Conservation (phyloP, 192 early-diverging fungal species). For the Spinellus fusiger region DNA sequence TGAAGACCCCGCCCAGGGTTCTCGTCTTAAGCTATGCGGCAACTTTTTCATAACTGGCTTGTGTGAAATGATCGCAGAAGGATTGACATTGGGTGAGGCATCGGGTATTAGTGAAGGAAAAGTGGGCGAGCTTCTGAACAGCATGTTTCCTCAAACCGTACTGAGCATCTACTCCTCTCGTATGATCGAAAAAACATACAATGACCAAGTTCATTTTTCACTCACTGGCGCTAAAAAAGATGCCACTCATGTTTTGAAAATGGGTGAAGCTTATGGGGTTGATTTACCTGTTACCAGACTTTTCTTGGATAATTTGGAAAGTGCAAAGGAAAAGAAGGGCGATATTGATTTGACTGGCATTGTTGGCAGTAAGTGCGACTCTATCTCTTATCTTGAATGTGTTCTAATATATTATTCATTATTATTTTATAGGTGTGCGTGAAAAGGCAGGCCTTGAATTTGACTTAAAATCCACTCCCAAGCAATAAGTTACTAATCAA, state of each 20-base stretch:
- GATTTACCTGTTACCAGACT: slow-evolving; percentile 31
- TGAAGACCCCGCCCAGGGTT: slow-evolving; percentile 33
- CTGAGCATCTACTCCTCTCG: slow-evolving; percentile 44
- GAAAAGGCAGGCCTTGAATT: slow-evolving; percentile 5
- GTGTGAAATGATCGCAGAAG: slow-evolving; percentile 60
- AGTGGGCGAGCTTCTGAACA: slow-evolving; percentile 44
- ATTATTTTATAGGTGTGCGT: background rate
- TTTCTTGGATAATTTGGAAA: slow-evolving; percentile 13
- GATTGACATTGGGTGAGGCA: slow-evolving; percentile 51
- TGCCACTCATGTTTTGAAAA: slow-evolving; percentile 30
- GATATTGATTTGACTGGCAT: slow-evolving; percentile 24
- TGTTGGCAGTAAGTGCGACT: slow-evolving; percentile 20
- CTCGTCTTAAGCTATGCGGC: slow-evolving; percentile 57
- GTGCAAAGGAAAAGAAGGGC: background rate
- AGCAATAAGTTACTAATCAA: background rate
- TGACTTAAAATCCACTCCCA: background rate
- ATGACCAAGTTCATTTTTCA: slow-evolving; percentile 32
- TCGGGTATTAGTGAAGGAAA: slow-evolving; percentile 42
- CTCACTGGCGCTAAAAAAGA: slow-evolving; percentile 41
- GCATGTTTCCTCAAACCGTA: slow-evolving; percentile 40
- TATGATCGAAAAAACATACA: slow-evolving; percentile 33
- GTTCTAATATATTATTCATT: background rate
- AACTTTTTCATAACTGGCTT: slow-evolving; percentile 58
- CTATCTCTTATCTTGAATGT: background rate
- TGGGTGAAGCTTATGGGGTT: slow-evolving; percentile 31